These are phyloP conservation scores for Sphaerosporella brunnea DNA, from an alignment of 495 filamentous ascomycete genomes.

Conservation along the genomic window DNA sequence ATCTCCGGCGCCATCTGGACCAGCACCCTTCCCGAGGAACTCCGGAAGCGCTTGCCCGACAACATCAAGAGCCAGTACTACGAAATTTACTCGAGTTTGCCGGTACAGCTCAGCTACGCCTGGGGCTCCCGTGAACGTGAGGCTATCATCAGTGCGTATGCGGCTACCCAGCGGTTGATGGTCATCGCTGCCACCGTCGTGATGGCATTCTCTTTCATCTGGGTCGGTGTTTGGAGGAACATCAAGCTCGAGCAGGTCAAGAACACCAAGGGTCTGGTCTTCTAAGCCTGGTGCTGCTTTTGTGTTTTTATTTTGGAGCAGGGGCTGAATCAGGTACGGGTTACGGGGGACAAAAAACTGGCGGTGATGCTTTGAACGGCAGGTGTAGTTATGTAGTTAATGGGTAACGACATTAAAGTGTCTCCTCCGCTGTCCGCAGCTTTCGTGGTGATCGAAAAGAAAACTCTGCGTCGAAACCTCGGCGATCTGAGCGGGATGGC, in stretches of 20 bases:
- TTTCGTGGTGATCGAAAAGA: too few relatives aligned
- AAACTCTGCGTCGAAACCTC: too few relatives aligned
- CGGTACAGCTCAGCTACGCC: slow-evolving; percentile 36
- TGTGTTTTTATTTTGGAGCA: too few relatives aligned
- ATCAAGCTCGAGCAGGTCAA: slow-evolving; percentile 40
- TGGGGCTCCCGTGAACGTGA: slow-evolving; percentile 33
- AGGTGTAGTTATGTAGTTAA: too few relatives aligned
- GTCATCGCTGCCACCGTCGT: slow-evolving; percentile 35
- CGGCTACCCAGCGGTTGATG: slow-evolving; percentile 38
- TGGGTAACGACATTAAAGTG: too few relatives aligned
- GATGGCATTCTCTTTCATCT: slow-evolving; percentile 32
- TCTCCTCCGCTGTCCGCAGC: too few relatives aligned
- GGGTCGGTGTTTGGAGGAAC: slow-evolving; percentile 36
- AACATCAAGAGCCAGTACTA: slow-evolving; percentile 26
- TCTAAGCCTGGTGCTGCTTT: slow-evolving; percentile 5
- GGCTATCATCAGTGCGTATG: slow-evolving; percentile 41
- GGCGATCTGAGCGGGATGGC: too few relatives aligned
- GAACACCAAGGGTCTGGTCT: slow-evolving; percentile 31
- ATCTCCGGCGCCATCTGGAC: slow-evolving; percentile 53
- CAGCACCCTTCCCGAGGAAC: slow-evolving; percentile 35
- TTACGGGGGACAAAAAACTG: too few relatives aligned
- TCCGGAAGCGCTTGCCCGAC: slow-evolving; percentile 39
- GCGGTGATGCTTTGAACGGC: too few relatives aligned
- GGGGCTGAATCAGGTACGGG: too few relatives aligned
- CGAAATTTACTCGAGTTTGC: slow-evolving; percentile 37